phyloP scores from a whole-genome alignment of 2,329 filamentous ascomycete species.

The Alternaria arbusti region DNA sequence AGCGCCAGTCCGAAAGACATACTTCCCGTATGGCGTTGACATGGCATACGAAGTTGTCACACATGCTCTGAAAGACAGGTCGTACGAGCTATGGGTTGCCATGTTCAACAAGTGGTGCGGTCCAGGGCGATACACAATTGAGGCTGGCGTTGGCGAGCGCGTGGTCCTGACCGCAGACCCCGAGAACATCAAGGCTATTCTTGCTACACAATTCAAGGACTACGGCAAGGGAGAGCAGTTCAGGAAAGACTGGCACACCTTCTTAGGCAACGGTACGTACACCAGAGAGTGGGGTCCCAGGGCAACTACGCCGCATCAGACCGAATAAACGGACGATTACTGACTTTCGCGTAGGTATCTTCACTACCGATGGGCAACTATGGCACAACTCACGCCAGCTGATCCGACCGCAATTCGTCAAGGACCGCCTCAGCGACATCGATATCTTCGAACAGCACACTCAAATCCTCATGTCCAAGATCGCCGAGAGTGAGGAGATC shows the following conservation, averaged over 20 bases:
- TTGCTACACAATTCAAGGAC: constrained; percentile 85
- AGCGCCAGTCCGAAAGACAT: constrained; percentile 51
- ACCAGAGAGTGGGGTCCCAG: not conserved
- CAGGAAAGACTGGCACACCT: constrained; percentile 75
- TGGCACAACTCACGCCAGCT: constrained; percentile 86
- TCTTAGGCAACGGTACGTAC: constrained; percentile 73
- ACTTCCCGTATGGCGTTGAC: constrained; percentile 64
- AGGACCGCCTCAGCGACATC: constrained; percentile 82
- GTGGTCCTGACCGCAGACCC: constrained; percentile 79
- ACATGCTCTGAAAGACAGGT: constrained; percentile 60
- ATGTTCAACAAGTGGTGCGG: constrained; percentile 54
- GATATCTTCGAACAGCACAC: constrained; percentile 82
- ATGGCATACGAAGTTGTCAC: constrained; percentile 65
- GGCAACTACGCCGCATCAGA: constrained; percentile 8
- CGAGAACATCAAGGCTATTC: constrained; percentile 88
- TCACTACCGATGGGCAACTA: constrained; percentile 75
- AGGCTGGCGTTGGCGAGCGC: constrained; percentile 65
- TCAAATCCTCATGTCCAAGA: constrained; percentile 71
- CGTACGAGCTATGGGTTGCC: constrained; percentile 66
- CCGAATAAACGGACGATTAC: constrained; percentile 1
- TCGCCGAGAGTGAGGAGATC: constrained; percentile 62
- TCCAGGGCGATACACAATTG: constrained; percentile 62
- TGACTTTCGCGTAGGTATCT: constrained; percentile 52
- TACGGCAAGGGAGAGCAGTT: constrained; percentile 83
- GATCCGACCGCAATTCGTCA: constrained; percentile 85